phyloP scores from a whole-genome alignment of 1,139 yeast species.

The Magnusiomyces starmeri region DNA sequence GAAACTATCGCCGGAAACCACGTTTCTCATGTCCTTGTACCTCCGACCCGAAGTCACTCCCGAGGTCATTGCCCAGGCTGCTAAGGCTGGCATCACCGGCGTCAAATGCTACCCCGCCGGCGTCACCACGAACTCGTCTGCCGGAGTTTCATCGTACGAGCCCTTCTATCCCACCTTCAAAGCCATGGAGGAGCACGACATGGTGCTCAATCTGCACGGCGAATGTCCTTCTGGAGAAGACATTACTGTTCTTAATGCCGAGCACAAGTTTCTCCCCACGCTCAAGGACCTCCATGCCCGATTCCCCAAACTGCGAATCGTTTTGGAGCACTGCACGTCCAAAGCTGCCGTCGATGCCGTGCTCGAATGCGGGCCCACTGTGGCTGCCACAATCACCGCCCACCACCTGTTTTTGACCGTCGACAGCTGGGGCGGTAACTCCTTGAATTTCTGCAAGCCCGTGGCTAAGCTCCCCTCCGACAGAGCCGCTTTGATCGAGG shows the following conservation, averaged over 20 bases:
- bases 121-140: conserved; percentile 91
- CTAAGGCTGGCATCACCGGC: conserved; percentile 59
- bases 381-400: conserved; percentile 92
- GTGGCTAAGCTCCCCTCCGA: conserved; percentile 92
- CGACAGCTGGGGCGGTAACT: conserved; percentile 96
- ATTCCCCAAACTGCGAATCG: conserved; percentile 81
- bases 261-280: conserved; percentile 89
- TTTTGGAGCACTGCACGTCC: conserved; percentile 93
- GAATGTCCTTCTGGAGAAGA: conserved; percentile 63
- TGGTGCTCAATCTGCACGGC: conserved; percentile 87
- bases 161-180: conserved; percentile 82
- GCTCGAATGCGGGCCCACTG: conserved; percentile 60
- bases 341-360: conserved; percentile 77
- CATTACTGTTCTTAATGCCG: conserved; percentile 90
- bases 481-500: conserved; percentile 66
- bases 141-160: conserved; percentile 85
- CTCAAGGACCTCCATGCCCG: conserved; percentile 65
- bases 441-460: conserved; percentile 93
- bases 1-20: conserved; percentile 70
- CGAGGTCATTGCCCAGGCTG: conserved; percentile 73
- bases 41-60: conserved; percentile 75
- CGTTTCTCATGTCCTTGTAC: conserved; percentile 86
- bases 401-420: conserved; percentile 85
- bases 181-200: conserved; percentile 70
- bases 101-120: conserved; percentile 98